A percentile compares a stretch with the other conserved stretches of the same genome.
Conservation (phyloP, 192 early-diverging fungal genomes). For the Rhizoclosmatium globosum region DNA sequence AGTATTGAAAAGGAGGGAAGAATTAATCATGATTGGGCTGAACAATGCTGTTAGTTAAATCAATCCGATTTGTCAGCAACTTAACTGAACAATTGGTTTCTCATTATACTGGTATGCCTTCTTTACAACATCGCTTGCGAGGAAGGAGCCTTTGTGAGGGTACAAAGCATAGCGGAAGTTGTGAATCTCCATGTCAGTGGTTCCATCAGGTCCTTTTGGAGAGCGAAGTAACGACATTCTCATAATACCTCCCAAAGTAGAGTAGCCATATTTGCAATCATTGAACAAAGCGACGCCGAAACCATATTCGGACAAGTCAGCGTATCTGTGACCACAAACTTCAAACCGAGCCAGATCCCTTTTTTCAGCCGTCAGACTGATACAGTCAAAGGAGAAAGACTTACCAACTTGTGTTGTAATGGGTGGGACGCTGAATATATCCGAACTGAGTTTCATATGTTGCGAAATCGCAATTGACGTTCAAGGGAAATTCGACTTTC, state of each 20-base stretch:
- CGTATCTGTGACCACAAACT: slow-evolving; percentile 97
- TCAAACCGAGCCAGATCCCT: slow-evolving; percentile 90
- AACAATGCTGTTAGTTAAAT: background rate
- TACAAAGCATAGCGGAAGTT: slow-evolving; percentile 89
- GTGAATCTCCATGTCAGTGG: slow-evolving; percentile 59
- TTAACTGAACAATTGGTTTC: slow-evolving; percentile 54
- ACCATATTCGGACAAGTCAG: slow-evolving; percentile 91
- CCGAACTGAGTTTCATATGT: slow-evolving; percentile 98
- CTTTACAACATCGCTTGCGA: slow-evolving; percentile 83
- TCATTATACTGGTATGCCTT: slow-evolving; percentile 92
- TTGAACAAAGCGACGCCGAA: slow-evolving; percentile 94
- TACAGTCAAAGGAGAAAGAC: slow-evolving; percentile 14
- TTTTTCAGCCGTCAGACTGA: background rate
- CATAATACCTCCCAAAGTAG: slow-evolving; percentile 82
- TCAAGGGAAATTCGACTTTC: slow-evolving; percentile 94
- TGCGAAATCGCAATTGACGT: slow-evolving; percentile 81
- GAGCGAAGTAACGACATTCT: slow-evolving; percentile 81
- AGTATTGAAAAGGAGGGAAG: slow-evolving; percentile 2
- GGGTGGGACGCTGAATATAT: slow-evolving; percentile 93
- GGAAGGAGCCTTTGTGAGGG: slow-evolving; percentile 86
- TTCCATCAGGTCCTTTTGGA: background rate
- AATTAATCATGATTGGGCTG: background rate
- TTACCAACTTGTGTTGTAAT: slow-evolving; percentile 94
- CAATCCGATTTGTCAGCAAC: background rate
- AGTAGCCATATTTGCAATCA: slow-evolving; percentile 97